A percentile compares a stretch with the other conserved stretches of the same genome.
Evolutionary conservation across 805 yeast genomes (phyloP).

Genomic region (Cyberlindnera galapagoensis): DNA sequence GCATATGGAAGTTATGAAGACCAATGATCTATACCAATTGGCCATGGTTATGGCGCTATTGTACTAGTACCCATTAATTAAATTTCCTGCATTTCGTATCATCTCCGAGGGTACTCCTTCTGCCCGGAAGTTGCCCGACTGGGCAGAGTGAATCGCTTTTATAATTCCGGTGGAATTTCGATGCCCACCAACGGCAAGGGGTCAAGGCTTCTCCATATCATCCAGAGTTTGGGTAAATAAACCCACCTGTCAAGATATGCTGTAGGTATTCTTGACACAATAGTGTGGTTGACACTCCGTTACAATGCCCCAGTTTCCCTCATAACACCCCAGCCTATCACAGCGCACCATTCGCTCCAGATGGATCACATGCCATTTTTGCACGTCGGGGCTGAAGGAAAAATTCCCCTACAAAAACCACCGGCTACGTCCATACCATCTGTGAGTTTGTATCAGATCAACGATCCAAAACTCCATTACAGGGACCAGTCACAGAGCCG

Average conservation of each 20-base stretch:
- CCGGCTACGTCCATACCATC: not conserved
- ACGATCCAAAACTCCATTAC: not conserved
- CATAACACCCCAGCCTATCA: not conserved
- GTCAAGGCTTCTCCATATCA: not conserved
- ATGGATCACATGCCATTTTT: slow-evolving; percentile 2
- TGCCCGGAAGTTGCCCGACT: too few species aligned
- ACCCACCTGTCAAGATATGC: not conserved
- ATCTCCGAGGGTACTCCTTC: too few species aligned
- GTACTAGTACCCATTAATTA: too few species aligned
- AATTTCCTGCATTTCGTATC: too few species aligned
- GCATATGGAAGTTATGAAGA: too few species aligned
- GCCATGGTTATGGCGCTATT: too few species aligned
- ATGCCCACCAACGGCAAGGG: not conserved
- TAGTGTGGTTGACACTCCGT: too few species aligned
- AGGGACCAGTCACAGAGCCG: not conserved
- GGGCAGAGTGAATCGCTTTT: too few species aligned
- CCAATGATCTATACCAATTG: too few species aligned
- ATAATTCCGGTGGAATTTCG: slow-evolving; percentile 2
- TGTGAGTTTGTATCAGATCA: not conserved
- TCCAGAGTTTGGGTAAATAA: not conserved
- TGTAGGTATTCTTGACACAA: not conserved
- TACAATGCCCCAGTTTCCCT: not conserved
- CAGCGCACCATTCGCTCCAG: slow-evolving; percentile 1
- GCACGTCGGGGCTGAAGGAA: not conserved
- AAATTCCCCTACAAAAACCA: not conserved